A percentile compares a stretch with the other conserved stretches of the same genome.
Conservation (phyloP, 1,139 yeast genomes). For the Kurtzmaniella natalensis region DNA sequence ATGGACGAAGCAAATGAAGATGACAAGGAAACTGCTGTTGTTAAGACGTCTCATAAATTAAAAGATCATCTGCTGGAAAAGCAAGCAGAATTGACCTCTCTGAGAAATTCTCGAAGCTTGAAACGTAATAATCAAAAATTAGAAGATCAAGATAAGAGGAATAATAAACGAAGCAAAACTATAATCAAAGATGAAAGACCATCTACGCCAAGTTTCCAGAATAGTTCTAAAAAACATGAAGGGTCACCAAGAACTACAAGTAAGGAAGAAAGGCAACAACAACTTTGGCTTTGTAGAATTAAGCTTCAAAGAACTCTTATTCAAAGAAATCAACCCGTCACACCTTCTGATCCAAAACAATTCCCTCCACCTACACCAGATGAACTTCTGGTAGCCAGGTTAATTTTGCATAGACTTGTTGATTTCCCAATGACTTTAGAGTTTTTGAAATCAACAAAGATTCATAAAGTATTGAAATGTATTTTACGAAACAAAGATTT, state of each 20-base stretch:
- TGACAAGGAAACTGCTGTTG: constrained; percentile 10
- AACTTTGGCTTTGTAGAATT: constrained; percentile 45
- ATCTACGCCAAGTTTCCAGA: constrained; percentile 3
- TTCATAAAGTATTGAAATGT: constrained; percentile 52
- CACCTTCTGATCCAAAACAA: constrained; percentile 29
- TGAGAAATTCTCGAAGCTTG: constrained; percentile 4
- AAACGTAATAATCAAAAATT: constrained; percentile 8
- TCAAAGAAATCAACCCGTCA: constrained; percentile 39
- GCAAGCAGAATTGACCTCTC: no score
- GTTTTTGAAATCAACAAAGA: constrained; percentile 47
- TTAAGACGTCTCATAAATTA: constrained; percentile 3
- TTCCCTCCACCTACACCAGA: constrained; percentile 45
- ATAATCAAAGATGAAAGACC: constrained; percentile 17
- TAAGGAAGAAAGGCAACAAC: constrained; percentile 37
- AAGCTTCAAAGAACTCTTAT: constrained; percentile 43
- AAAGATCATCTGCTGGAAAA: constrained; percentile 13
- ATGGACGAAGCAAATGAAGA: constrained; percentile 13
- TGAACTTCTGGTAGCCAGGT: constrained; percentile 51
- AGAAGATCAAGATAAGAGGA: constrained; percentile 4
- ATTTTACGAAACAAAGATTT: constrained; percentile 38
- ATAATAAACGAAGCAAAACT: constrained; percentile 6
- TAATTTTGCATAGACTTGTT: constrained; percentile 47
- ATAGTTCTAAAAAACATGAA: background rate
- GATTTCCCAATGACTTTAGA: constrained; percentile 52
- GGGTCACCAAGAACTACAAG: constrained; percentile 6